Conservation (phyloP, 208 protist species). For the Novymonas esmeraldas region DNA sequence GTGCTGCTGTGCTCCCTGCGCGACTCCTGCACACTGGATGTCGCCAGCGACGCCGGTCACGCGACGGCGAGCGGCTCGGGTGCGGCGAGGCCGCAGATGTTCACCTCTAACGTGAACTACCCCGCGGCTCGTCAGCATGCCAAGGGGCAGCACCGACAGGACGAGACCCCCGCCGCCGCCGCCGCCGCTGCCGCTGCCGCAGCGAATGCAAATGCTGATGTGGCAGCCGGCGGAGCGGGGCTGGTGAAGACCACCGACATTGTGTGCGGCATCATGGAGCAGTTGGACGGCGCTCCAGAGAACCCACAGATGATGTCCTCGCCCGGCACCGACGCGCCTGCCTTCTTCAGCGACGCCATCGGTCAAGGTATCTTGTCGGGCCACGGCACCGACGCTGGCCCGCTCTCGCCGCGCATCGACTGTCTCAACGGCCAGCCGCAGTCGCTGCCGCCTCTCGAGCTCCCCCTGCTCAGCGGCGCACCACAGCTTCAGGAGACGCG, state of each 20-base stretch:
- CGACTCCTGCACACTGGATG: constrained; percentile 11
- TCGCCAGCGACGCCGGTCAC: not conserved
- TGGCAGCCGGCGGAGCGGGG: not conserved
- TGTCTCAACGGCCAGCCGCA: constrained; percentile 15
- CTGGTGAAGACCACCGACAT: constrained; percentile 21
- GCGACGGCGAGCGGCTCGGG: constrained; percentile 8
- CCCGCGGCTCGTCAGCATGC: not conserved
- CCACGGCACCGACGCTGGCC: constrained; percentile 30
- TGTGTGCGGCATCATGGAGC: constrained; percentile 2
- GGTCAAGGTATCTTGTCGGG: constrained; percentile 42
- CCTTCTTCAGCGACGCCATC: constrained; percentile 38
- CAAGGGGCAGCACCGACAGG: not conserved
- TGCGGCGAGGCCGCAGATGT: constrained; percentile 6
- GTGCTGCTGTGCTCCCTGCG: constrained; percentile 48
- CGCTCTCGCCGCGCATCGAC: constrained; percentile 32
- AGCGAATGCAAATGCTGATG: not conserved
- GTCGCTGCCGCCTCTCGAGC: not conserved
- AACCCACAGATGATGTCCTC: constrained; percentile 13
- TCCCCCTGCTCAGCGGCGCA: constrained; percentile 4
- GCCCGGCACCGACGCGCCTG: constrained; percentile 12
- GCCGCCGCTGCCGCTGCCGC: not conserved
- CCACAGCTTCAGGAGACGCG: not conserved
- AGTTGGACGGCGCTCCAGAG: constrained; percentile 8
- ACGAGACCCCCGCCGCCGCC: not conserved
- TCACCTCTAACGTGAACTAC: not conserved